Evolutionary conservation across 1,284 basidiomycete genomes (phyloP), one percentile per base, ranked within the genome.

Genomic region (Ustilago lituana): DNA sequence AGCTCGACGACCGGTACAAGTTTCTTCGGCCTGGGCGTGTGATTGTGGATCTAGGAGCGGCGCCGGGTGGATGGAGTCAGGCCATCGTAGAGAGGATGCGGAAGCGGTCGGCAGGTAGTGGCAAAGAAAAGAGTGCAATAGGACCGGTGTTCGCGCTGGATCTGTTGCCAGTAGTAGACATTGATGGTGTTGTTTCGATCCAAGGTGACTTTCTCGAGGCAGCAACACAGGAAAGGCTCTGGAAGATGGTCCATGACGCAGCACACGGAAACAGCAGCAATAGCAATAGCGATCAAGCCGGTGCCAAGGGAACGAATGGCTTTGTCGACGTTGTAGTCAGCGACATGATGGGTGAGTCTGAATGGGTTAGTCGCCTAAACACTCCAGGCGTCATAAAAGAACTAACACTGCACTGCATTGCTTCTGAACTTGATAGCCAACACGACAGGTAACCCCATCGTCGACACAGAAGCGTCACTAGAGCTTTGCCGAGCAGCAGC

Each of bases 51-150:
- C 57, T 79, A 22, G 77, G 77, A 5, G 77, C 77, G 26, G 77
- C 77, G 1, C 77, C 77, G 2, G 77, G 77, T 6, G 77, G 77
- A 6, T 79, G 77, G 77, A 73, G 65, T 39, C 77, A 79, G 32
- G 75, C 73, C 6, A 66, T 75, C 12, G 41, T 65, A 8, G 57
- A 65, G 47, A 57, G 66, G 0, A 52, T 47, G 10, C 55, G 47
- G 5, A 22, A 19, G 23, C 50, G 35, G 29, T 31, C 26, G 20
- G 49, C 0, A 1, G 36, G 29, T 6, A 47, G 47, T 14, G 40
- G 33, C 17, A 48, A 37, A 41, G 5, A 39, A 12, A 17, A 27
- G 14, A 26, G 24, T 11, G 17, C 24, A 11, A 38, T 19, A 11
- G 11, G 27, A 19, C 35, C 22, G 11, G 47, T 79, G 0, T 79